These are phyloP conservation scores for Hanseniaspora occidentalis DNA, from an alignment of 805 yeast genomes.

Conservation along the genomic window DNA sequence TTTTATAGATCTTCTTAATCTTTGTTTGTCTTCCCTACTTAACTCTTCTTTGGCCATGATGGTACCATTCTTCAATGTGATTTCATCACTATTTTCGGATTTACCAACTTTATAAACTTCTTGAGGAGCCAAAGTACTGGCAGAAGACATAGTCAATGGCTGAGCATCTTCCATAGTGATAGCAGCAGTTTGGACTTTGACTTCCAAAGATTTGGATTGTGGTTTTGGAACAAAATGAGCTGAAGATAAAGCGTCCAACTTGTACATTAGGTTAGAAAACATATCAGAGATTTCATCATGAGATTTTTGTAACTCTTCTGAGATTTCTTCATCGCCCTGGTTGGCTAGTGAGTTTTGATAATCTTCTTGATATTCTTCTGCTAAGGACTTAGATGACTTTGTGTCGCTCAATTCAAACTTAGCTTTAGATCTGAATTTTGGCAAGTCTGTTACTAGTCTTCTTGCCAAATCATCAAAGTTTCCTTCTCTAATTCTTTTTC, in stretches of 20 bases:
- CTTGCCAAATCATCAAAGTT: slow-evolving; percentile 80
- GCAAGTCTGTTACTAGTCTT: slow-evolving; percentile 53
- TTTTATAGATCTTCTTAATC: slow-evolving; percentile 78
- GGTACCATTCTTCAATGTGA: slow-evolving; percentile 62
- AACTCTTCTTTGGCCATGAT: slow-evolving; percentile 74
- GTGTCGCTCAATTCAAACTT: slow-evolving; percentile 63
- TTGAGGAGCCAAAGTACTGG: slow-evolving; percentile 82
- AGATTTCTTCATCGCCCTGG: slow-evolving; percentile 32
- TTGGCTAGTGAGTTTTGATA: slow-evolving; percentile 32
- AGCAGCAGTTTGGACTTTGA: slow-evolving; percentile 72
- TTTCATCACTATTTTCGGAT: slow-evolving; percentile 42
- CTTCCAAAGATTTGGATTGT: slow-evolving; percentile 61
- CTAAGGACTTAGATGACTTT: slow-evolving; percentile 77
- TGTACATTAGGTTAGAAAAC: slow-evolving; percentile 49
- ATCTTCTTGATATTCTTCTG: slow-evolving; percentile 86
- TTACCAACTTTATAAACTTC: slow-evolving; percentile 57
- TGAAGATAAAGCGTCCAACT: slow-evolving; percentile 82
- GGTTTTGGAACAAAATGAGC: slow-evolving; percentile 93
- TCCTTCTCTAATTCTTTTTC: slow-evolving; percentile 60
- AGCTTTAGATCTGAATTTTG: slow-evolving; percentile 43
- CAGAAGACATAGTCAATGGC: slow-evolving; percentile 69
- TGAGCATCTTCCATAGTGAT: slow-evolving; percentile 94
- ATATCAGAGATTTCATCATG: slow-evolving; percentile 69
- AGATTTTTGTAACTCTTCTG: slow-evolving; percentile 54
- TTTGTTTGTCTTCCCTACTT: slow-evolving; percentile 72